Evolutionary conservation across 345 rosid species (phyloP).

Genomic region (Populus nigra): DNA sequence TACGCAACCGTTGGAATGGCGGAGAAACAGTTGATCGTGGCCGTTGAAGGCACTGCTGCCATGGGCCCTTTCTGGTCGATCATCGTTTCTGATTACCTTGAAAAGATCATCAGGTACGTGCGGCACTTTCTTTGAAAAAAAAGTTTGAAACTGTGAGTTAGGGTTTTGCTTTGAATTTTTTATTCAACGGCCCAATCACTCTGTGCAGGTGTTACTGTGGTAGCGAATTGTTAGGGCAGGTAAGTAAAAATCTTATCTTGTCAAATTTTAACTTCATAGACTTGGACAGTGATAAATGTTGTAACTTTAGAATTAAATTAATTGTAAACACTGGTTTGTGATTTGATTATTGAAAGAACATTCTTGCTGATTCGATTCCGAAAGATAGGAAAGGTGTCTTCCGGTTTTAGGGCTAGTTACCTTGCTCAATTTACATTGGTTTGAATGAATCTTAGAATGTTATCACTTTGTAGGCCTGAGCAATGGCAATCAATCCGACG

Average conservation of each 20-base stretch:
- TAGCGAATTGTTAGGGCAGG: constrained; percentile 69
- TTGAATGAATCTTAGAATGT: background rate
- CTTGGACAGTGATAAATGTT: background rate
- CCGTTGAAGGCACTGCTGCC: constrained; percentile 87
- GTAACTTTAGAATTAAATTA: background rate
- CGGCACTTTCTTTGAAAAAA: too few species aligned
- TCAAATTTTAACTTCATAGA: background rate
- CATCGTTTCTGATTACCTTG: constrained; percentile 75
- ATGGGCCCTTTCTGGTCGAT: constrained; percentile 84
- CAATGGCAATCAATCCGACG: background rate
- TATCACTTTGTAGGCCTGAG: background rate
- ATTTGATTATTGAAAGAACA: background rate
- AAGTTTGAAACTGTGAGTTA: background rate
- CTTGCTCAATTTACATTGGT: background rate
- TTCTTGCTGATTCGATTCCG: background rate
- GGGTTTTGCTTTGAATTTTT: background rate
- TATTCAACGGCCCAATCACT: background rate
- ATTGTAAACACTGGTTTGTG: background rate
- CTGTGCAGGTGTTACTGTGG: constrained; percentile 67
- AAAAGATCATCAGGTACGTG: constrained; percentile 73
- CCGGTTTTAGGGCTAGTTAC: background rate
- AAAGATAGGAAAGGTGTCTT: background rate
- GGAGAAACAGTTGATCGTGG: constrained; percentile 82
- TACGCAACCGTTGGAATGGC: constrained; percentile 35
- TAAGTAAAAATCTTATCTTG: constrained; percentile 17